Evolutionary conservation across 331 rosid genomes (phyloP).

Genomic region (Telfairia occidentalis): DNA sequence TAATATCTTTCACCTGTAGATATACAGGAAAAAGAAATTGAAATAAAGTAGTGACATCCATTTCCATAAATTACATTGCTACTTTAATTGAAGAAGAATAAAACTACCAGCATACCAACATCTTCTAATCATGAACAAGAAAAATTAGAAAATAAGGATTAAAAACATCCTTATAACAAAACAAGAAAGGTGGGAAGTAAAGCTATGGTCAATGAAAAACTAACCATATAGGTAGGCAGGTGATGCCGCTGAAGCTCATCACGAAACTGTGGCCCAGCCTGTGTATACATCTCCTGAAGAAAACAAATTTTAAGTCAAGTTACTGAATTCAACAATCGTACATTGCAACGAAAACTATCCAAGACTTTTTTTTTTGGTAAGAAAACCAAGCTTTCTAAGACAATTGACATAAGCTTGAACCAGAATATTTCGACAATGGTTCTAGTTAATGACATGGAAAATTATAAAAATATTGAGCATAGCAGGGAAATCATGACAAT

Average conservation of each 20-base stretch:
- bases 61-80: conserved; percentile 7
- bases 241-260: conserved; percentile 92
- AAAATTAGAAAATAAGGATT: background rate
- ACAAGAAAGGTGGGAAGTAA: background rate
- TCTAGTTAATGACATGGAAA: background rate
- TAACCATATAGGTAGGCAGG: conserved; percentile 83
- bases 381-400: too few species aligned
- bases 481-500: background rate
- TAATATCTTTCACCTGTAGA: conserved; percentile 92
- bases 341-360: background rate
- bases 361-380: too few species aligned
- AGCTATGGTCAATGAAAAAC: background rate
- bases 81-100: background rate
- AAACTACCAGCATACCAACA: background rate
- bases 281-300: conserved; percentile 89
- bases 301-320: conserved; percentile 15
- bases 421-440: background rate
- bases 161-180: background rate
- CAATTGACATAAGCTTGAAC: background rate
- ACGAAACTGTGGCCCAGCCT: conserved; percentile 92
- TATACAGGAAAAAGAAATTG: conserved; percentile 13
- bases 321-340: background rate
- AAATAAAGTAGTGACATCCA: background rate
- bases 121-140: background rate
- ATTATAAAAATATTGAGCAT: background rate